Percentiles rank a stretch among this genome's conserved stretches.
phyloP scores from a whole-genome alignment of 371 early-diverging fungal species.

The Chytridium lagenaria region DNA sequence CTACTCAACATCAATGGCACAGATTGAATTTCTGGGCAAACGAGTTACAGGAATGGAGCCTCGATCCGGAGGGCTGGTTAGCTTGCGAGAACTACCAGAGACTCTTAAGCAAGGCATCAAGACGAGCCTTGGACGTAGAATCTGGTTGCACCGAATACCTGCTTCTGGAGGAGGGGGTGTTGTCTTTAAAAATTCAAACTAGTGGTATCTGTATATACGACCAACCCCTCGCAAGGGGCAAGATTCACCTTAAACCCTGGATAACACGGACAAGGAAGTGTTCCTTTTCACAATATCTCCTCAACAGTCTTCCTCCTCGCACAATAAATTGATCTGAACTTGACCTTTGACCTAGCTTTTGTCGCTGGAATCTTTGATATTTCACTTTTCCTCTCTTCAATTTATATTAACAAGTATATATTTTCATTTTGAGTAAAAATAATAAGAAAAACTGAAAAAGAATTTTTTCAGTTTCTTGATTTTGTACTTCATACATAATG shows the following conservation, averaged over 20 bases:
- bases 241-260: not conserved
- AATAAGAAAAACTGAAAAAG: too few relatives aligned
- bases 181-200: not conserved
- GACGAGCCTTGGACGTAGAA: conserved; percentile 7
- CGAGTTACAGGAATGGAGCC: not conserved
- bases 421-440: not conserved
- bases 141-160: not conserved
- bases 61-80: not conserved
- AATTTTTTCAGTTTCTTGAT: too few relatives aligned
- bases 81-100: not conserved
- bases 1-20: not conserved
- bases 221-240: not conserved
- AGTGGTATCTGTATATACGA: conserved; percentile 7
- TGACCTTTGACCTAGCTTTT: too few relatives aligned
- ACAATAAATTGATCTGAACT: not conserved
- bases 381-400: too few relatives aligned
- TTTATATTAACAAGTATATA: too few relatives aligned
- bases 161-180: conserved; percentile 10
- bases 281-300: not conserved
- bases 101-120: not conserved
- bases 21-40: conserved; percentile 20
- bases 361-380: too few relatives aligned
- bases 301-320: too few relatives aligned
- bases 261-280: too few relatives aligned
- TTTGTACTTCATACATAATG: too few relatives aligned